Conservation (phyloP, 495 filamentous ascomycete species). For the Pseudoneurospora amorphoporcata region DNA sequence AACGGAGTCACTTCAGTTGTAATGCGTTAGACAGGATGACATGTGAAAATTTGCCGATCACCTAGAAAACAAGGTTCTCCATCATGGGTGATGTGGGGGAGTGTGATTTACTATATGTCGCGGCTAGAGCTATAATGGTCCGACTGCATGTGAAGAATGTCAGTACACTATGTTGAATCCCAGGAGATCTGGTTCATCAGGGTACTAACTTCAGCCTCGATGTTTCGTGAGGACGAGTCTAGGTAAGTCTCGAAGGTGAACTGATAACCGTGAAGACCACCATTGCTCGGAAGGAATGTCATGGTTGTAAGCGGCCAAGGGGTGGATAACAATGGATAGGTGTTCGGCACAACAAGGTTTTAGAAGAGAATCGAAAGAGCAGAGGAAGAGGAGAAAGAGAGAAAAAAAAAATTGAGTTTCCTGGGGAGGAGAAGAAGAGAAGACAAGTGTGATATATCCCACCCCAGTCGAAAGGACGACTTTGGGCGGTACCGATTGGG, state of each 20-base stretch:
- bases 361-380: neutral
- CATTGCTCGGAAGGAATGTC: constrained; percentile 2
- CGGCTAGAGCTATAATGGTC: neutral
- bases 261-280: constrained; percentile 12
- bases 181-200: neutral
- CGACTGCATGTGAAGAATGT: neutral
- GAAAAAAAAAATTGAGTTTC: neutral
- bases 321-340: neutral
- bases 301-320: neutral
- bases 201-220: constrained; percentile 24
- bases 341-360: neutral
- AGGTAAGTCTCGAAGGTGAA: constrained; percentile 28
- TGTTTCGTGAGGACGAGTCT: constrained; percentile 10
- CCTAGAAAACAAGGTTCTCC: neutral
- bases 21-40: neutral
- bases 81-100: neutral
- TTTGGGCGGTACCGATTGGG: neutral
- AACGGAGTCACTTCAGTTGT: constrained; percentile 19
- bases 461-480: neutral
- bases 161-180: neutral
- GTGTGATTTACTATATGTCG: constrained; percentile 8
- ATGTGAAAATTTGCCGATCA: neutral
- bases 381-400: neutral
- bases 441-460: neutral
- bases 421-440: neutral